phyloP scores from a whole-genome alignment of 139 green algal species.

The Picochlorum sp. region DNA sequence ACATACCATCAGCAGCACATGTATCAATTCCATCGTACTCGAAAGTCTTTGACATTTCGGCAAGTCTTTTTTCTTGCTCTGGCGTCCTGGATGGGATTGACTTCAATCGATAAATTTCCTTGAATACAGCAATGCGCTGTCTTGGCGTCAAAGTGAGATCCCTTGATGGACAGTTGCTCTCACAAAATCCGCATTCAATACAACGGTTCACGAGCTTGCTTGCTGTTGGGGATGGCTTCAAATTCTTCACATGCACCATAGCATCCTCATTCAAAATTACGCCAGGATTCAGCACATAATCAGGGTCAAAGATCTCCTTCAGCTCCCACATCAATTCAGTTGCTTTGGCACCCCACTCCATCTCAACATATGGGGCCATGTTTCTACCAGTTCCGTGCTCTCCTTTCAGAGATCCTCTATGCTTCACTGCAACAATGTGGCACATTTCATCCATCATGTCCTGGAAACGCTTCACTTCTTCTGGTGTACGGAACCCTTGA shows the following conservation, averaged over 20 bases:
- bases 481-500: conserved; percentile 78
- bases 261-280: conserved; percentile 71
- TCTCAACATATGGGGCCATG: conserved; percentile 93
- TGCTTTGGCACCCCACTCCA: conserved; percentile 92
- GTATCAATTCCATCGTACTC: conserved; percentile 79
- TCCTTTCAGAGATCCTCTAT: conserved; percentile 86
- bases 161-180: conserved; percentile 89
- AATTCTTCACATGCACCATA: conserved; percentile 74
- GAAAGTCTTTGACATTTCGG: conserved; percentile 56
- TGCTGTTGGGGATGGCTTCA: conserved; percentile 81
- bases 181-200: conserved; percentile 99
- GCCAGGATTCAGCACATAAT: conserved; percentile 86
- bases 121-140: conserved; percentile 87
- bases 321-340: conserved; percentile 97
- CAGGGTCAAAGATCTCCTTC: conserved; percentile 92
- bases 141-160: conserved; percentile 90
- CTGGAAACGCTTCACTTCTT: conserved; percentile 90
- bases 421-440: conserved; percentile 92
- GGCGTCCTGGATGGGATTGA: conserved; percentile 26
- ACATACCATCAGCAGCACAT: conserved; percentile 90
- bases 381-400: conserved; percentile 93
- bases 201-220: conserved; percentile 74
- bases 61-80: conserved; percentile 52
- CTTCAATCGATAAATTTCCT: conserved; percentile 78
- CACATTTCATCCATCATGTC: conserved; percentile 97